Evolutionary conservation across 108 stramenopile genomes (phyloP).

Genomic region (Pelagomonas calceolata): DNA sequence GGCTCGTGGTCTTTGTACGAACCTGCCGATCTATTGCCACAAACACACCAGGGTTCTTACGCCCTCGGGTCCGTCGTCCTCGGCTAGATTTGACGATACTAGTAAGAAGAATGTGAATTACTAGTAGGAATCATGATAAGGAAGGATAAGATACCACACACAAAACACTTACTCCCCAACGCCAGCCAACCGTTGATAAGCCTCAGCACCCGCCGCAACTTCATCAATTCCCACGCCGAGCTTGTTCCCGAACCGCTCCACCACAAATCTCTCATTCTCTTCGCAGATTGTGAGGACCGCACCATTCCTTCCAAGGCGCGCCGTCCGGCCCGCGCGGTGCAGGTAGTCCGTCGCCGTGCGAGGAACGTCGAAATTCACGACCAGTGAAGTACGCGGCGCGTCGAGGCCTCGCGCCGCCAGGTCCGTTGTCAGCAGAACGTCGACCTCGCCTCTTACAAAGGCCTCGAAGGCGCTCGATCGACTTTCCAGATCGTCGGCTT

Average conservation of each 20-base stretch:
- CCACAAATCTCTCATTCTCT: not conserved
- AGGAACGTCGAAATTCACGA: constrained; percentile 75
- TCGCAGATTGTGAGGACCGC: not conserved
- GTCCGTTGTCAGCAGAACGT: constrained; percentile 47
- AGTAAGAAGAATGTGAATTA: too few relatives aligned
- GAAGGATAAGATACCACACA: too few relatives aligned
- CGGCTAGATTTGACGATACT: too few relatives aligned
- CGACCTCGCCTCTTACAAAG: not conserved
- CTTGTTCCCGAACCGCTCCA: not conserved
- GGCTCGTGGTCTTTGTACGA: too few relatives aligned
- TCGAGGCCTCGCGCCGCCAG: constrained; percentile 77
- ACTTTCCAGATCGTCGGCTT: not conserved
- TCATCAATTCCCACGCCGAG: not conserved
- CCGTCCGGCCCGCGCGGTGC: constrained; percentile 77
- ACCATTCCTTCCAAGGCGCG: constrained; percentile 24
- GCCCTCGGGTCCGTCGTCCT: too few relatives aligned
- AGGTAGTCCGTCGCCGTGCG: constrained; percentile 64
- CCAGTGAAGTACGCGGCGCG: constrained; percentile 58
- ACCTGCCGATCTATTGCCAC: too few relatives aligned
- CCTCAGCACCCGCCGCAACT: too few relatives aligned
- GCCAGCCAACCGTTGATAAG: too few relatives aligned
- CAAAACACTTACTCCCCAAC: too few relatives aligned
- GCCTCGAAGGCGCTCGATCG: not conserved
- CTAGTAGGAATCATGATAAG: too few relatives aligned
- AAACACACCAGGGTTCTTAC: too few relatives aligned